These are phyloP conservation scores for Lichtheimia ramosa DNA, from an alignment of 371 early-diverging fungal species.

Conservation along the genomic window DNA sequence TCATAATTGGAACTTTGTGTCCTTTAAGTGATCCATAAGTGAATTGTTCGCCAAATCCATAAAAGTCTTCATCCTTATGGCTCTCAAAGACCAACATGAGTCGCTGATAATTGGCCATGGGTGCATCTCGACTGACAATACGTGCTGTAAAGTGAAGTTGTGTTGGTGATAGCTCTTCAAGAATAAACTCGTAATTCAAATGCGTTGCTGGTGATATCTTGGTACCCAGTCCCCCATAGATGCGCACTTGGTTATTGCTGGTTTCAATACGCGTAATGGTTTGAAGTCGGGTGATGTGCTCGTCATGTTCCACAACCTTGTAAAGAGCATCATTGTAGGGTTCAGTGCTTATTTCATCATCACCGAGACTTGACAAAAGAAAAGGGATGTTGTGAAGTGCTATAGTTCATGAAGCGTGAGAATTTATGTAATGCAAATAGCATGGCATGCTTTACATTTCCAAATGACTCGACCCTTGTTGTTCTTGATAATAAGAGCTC, in stretches of 20 bases:
- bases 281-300: constrained; percentile 32
- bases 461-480: constrained; percentile 15
- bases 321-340: constrained; percentile 26
- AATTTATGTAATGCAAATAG: background rate
- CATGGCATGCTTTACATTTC: constrained; percentile 14
- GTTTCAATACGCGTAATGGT: constrained; percentile 32
- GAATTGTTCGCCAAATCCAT: constrained; percentile 55
- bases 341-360: constrained; percentile 23
- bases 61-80: constrained; percentile 40
- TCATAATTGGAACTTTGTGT: constrained; percentile 44
- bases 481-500: constrained; percentile 14
- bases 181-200: constrained; percentile 19
- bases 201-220: constrained; percentile 21
- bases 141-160: constrained; percentile 34
- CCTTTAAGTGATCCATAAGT: constrained; percentile 42
- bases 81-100: constrained; percentile 27
- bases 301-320: constrained; percentile 33
- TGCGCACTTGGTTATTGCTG: constrained; percentile 12
- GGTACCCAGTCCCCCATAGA: constrained; percentile 36
- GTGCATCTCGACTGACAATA: constrained; percentile 21
- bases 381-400: constrained; percentile 45
- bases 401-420: constrained; percentile 2
- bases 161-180: constrained; percentile 28
- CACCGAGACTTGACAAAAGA: constrained; percentile 30
- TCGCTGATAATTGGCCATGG: constrained; percentile 30